Percentiles rank a stretch among this genome's conserved stretches.
Conservation (phyloP, 306 rosid species). For the peach (Prunus persica) region Prunus_persica_NCBIv2 NC_034015.1:578501-579000, state of each 20-base stretch:
- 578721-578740: slow-evolving; percentile 24
- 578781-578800: slow-evolving; percentile 20
- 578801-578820: too few species aligned
- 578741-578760: slow-evolving; percentile 22
- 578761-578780: slow-evolving; percentile 23
- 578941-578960: too few species aligned
- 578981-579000: too few species aligned
- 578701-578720: slow-evolving; percentile 8
- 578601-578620: slow-evolving; percentile 32
- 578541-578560: background rate
- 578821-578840: too few species aligned
- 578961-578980: too few species aligned
- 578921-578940: too few species aligned
- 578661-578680: slow-evolving; percentile 33
- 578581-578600: slow-evolving; percentile 19
- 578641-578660: slow-evolving; percentile 30
- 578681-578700: slow-evolving; percentile 31
- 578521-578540: slow-evolving; percentile 34
- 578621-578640: slow-evolving; percentile 33
- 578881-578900: too few species aligned
- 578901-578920: too few species aligned
- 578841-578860: too few species aligned
- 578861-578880: too few species aligned
- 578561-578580: slow-evolving; percentile 18
- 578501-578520: slow-evolving; percentile 65